Evolutionary conservation across 2,329 filamentous ascomycete species (phyloP), one percentile per base, ranked within the genome.

Genomic region (Fusarium circinatum): DNA sequence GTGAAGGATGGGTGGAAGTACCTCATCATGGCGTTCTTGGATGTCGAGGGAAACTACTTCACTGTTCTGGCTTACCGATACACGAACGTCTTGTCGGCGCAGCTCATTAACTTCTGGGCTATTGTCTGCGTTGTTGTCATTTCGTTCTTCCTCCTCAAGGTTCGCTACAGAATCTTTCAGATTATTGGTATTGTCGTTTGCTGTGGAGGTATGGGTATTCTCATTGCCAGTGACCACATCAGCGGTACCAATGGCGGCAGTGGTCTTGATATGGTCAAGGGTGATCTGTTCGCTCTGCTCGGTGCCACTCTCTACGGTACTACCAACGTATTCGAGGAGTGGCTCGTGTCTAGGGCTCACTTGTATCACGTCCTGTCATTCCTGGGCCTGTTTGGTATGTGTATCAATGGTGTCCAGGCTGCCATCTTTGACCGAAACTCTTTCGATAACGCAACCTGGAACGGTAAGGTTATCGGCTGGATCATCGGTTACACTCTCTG

Each of bases 101-200:
- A 98, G 86, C 89, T 99, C 59, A 94, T 99, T 85, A 98, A 98
- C 87, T 98, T 98, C 85, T 98, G 96, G 96, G 94, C 95, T 77
- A 98, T 99, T 76, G 94, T 97, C 57, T 91, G 96, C 71, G 96
- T 99, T 28, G 94, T 98, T 26, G 80, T 93, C 70, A 85, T 98
- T 74, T 98, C 94, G 34, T 95, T 97, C 84, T 75, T 91, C 73
- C 86, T 98, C 77, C 89, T 99, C 65, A 89, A 88, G 75, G 96
- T 99, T 49, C 93, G 96, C 78, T 99, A 99, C 88, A 94, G 95
- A 84, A 86, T 89, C 80, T 90, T 93, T 66, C 96, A 98, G 86
- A 90, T 98, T 78, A 76, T 89, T 38, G 96, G 96, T 63, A 98
- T 99, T 81, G 79, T 98, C 55, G 86, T 98, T 82, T 96, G 94